These are phyloP conservation scores for Aspergillus mulundensis DNA, from an alignment of 495 filamentous ascomycete species.

Conservation along the genomic window DNA sequence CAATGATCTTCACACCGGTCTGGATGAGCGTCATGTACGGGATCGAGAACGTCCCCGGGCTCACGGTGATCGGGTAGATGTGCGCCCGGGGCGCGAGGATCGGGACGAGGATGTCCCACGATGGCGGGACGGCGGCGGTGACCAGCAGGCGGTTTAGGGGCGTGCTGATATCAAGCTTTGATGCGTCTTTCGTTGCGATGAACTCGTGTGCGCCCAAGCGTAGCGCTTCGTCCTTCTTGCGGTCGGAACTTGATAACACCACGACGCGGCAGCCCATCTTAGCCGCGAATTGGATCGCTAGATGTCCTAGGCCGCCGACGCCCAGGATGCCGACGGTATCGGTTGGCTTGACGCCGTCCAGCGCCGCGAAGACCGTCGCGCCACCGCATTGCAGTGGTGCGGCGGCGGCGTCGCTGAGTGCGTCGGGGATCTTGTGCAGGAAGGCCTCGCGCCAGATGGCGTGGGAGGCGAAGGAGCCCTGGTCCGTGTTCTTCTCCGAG, in stretches of 20 bases:
- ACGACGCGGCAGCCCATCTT: constrained; percentile 18
- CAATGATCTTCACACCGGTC: no score
- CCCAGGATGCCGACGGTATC: constrained; percentile 17
- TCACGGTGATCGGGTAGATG: no score
- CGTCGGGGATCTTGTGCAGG: constrained; percentile 14
- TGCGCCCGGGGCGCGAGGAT: no score
- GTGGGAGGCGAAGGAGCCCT: constrained; percentile 13
- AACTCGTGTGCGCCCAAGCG: constrained; percentile 4
- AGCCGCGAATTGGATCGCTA: constrained; percentile 15
- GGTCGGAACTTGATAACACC: constrained; percentile 12
- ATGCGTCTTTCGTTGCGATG: no score
- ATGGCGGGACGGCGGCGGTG: no score
- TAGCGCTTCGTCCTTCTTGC: constrained; percentile 14
- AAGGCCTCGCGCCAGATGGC: constrained; percentile 15
- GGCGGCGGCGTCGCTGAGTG: constrained; percentile 6
- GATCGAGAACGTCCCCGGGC: no score
- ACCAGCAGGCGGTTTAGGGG: no score
- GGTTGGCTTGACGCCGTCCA: constrained; percentile 8
- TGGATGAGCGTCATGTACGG: no score
- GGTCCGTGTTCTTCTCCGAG: constrained; percentile 4
- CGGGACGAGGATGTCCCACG: no score
- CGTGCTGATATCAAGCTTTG: no score
- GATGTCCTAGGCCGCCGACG: constrained; percentile 15
- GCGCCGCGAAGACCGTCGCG: constrained; percentile 10
- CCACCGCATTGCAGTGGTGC: constrained; percentile 16